Base-by-base conservation (phyloP, 352 stramenopile species). In the Globisporangium carolinianum region DNA sequence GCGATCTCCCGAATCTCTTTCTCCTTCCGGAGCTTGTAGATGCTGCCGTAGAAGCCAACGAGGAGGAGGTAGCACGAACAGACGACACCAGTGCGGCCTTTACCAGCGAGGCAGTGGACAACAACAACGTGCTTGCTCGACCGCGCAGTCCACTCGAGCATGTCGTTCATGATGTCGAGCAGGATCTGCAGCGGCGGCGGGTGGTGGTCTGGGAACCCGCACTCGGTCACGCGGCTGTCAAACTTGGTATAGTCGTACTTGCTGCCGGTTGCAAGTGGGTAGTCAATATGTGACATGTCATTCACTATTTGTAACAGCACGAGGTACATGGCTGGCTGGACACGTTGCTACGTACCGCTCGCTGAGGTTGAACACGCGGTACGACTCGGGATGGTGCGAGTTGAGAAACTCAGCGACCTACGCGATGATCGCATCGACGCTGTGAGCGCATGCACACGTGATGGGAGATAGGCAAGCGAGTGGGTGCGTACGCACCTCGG, bases 131-230 rank as follows among this genome's bases (percentile, higher is more conserved):
- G 78, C 43, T 89, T 82, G 53, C 65, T 60, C 50, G 69, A 75
- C 32, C 75, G 75, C 41, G 67, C 69, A n/a, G 77, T 82, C 76
- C 75, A 94, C 59, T 81, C 68, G 53, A 89, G 70, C 79, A 94
- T 91, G 55, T 89, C 81, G 67, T 92, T 92, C 68, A 91, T 83
- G 24, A 92, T 91, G 54, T 91, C 79, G 53, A 94, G 61, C 53
- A 94, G 69, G 45, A 88, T 59, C 61, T 89, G 80, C 58, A 94
- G 63, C 18, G 82, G 82, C 39, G 84, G 84, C 50, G 84, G 80
- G 53, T 91, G 80, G 66, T 94, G 84, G 59, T 94, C 84, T 5
- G 79, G 82, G 59, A 91, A 94, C 17, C 79, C 79, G 55, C 75
- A 94, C 56, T 92, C 83, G 32, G 60, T 73, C 57, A 95, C 86